These are phyloP conservation scores for Botrytis sinoallii DNA, from an alignment of 2,329 filamentous ascomycete species.

Conservation along the genomic window DNA sequence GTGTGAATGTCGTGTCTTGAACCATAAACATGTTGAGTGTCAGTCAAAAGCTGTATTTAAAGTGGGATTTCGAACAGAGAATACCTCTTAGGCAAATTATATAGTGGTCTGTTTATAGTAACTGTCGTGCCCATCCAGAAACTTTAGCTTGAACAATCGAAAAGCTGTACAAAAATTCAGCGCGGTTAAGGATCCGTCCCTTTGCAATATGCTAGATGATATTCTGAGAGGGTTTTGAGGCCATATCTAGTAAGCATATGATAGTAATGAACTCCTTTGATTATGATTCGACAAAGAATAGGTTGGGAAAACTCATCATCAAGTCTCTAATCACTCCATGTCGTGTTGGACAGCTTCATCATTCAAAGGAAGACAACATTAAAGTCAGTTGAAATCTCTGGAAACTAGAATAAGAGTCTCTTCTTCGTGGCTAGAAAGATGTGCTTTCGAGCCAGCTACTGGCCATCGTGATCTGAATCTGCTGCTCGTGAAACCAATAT, in stretches of 20 bases:
- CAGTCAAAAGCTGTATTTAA: background rate
- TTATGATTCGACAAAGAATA: background rate
- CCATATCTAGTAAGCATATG: background rate
- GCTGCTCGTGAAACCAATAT: background rate
- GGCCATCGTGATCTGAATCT: background rate
- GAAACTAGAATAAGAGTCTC: too few relatives aligned
- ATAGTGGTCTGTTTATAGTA: background rate
- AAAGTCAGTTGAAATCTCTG: background rate
- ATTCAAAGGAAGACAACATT: background rate
- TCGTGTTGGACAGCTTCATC: background rate
- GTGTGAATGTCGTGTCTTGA: background rate
- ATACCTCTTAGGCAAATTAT: background rate
- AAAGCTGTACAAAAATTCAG: background rate
- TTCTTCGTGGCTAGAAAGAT: background rate
- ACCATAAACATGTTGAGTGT: background rate
- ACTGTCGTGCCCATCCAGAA: background rate
- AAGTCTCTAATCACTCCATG: background rate
- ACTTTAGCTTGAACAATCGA: background rate
- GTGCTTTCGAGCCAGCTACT: background rate
- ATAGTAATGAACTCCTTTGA: background rate
- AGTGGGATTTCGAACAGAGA: background rate
- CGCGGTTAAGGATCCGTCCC: rapidly evolving
- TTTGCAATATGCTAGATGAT: background rate
- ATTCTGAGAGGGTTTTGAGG: background rate
- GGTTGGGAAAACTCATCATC: background rate